Base-by-base conservation (phyloP, 305 asterid species). In the Fraxinus greggii region DNA sequence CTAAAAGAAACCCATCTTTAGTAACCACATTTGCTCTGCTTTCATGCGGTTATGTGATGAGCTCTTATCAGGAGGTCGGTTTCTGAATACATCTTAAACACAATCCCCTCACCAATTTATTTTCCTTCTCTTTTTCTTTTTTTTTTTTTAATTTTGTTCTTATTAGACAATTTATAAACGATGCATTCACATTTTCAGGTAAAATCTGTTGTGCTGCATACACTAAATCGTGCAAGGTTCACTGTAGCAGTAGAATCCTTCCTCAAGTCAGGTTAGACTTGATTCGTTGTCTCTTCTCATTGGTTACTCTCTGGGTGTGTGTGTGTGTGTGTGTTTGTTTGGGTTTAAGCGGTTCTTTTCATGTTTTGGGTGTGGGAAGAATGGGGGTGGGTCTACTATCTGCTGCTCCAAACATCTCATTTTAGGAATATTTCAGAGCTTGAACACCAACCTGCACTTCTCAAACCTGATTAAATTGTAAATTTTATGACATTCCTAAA, bases 191-290 rank as follows among this genome's bases (percentile, higher is more conserved):
- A 61, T 72, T 81, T 80, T 76, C 92, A 96, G 99, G 98, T 96
- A 83, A 96, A 90, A 92, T 94, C 98, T 78, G 93, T 94, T 86
- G 98, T 96, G 78, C 82, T 96, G 90, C 97, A 90, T 78, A 93
- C 98, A 21, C 91, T 96, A 81, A 96, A 94, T 84, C 92, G 95
- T 54, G 99, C 98, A 77, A 88, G 99, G 89, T 96, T 94, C 80
- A 92, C 97, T 73, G 98, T 96, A 82, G 98, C 99, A 7, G 98
- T 89, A 61, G 99, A 96, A 86, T 91, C 98, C 79, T 96, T 92
- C 90, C 94, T 96, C 67, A 94, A 85, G 84, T 91, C 98, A 87
- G 98, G 99, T 93, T 78, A 67, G 79, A 80, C 76, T 40, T 77
- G 79, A 67, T 76, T 63, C 69, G 19, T 59, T 56, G 24, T 81